These are phyloP conservation scores for Plasmopara muralis DNA, from an alignment of 352 stramenopile genomes.

Conservation along the genomic window DNA sequence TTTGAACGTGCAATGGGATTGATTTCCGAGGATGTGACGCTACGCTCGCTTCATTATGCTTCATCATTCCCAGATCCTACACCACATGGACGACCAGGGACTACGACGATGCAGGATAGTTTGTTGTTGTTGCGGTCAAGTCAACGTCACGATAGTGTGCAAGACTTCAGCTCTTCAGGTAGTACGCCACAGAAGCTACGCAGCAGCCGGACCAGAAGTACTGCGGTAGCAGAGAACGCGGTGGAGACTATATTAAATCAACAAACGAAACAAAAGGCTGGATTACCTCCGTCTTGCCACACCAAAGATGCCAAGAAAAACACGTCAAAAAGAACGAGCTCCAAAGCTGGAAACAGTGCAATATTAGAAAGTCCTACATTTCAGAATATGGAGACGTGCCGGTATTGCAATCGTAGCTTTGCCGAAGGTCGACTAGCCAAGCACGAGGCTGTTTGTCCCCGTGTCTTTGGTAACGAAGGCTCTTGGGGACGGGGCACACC, in stretches of 20 bases:
- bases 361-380: constrained; percentile 3
- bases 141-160: constrained; percentile 9
- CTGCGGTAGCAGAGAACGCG: constrained; percentile 2
- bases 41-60: constrained; percentile 69
- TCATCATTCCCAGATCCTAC: constrained; percentile 50
- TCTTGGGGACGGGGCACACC: constrained; percentile 58
- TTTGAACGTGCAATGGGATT: constrained; percentile 60
- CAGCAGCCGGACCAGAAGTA: constrained; percentile 2
- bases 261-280: not conserved
- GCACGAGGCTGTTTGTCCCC: constrained; percentile 73
- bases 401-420: constrained; percentile 73
- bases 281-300: constrained; percentile 1
- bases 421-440: constrained; percentile 73
- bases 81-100: constrained; percentile 21
- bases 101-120: constrained; percentile 40
- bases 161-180: constrained; percentile 3
- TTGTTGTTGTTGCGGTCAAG: constrained; percentile 33
- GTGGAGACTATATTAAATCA: constrained; percentile 8
- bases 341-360: constrained; percentile 6
- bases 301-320: constrained; percentile 5
- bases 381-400: constrained; percentile 56
- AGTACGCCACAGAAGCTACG: constrained; percentile 11
- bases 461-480: constrained; percentile 70
- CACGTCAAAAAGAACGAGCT: constrained; percentile 12
- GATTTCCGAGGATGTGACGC: constrained; percentile 55